Percentiles rank a stretch among this genome's conserved stretches.
phyloP scores from a whole-genome alignment of 495 filamentous ascomycete genomes.

The Penicillium nucicola region DNA sequence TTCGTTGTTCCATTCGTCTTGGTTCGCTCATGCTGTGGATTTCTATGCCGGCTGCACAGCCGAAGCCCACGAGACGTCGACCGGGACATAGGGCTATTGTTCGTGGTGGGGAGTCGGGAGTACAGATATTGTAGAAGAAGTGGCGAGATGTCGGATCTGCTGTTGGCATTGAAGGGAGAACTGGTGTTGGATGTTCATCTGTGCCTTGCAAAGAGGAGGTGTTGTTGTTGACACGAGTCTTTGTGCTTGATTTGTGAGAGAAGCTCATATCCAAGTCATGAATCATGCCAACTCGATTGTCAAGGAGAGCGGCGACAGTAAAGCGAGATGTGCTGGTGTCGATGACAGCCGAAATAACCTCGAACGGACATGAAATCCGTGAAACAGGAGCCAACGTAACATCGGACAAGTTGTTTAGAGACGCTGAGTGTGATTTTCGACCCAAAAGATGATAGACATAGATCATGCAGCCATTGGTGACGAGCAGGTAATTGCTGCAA shows the following conservation, averaged over 20 bases:
- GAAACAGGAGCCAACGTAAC: slow-evolving; percentile 43
- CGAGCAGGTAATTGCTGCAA: slow-evolving; percentile 59
- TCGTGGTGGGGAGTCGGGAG: slow-evolving; percentile 61
- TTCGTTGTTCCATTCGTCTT: slow-evolving; percentile 54
- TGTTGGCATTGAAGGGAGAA: slow-evolving; percentile 15
- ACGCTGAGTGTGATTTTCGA: slow-evolving; percentile 13
- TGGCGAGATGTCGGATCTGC: slow-evolving; percentile 27
- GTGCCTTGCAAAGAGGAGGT: no score
- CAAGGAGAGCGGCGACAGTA: slow-evolving; percentile 59
- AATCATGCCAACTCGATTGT: slow-evolving; percentile 61
- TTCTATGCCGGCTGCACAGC: slow-evolving; percentile 64
- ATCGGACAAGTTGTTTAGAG: slow-evolving; percentile 12
- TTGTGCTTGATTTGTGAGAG: neutral
- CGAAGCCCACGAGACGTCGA: slow-evolving; percentile 67
- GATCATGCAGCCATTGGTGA: slow-evolving; percentile 55
- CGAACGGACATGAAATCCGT: slow-evolving; percentile 55
- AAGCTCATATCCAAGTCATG: slow-evolving; percentile 45
- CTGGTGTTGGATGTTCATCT: neutral
- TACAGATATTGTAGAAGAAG: slow-evolving; percentile 58
- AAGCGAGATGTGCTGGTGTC: slow-evolving; percentile 57
- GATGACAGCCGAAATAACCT: slow-evolving; percentile 61
- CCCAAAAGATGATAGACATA: slow-evolving; percentile 56
- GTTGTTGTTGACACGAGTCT: no score
- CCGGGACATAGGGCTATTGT: slow-evolving; percentile 69
- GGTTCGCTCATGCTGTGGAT: slow-evolving; percentile 68